Evolutionary conservation across 495 filamentous ascomycete species (phyloP), one percentile per base, ranked within the genome.

Genomic region (Parathielavia hyrcaniae): DNA sequence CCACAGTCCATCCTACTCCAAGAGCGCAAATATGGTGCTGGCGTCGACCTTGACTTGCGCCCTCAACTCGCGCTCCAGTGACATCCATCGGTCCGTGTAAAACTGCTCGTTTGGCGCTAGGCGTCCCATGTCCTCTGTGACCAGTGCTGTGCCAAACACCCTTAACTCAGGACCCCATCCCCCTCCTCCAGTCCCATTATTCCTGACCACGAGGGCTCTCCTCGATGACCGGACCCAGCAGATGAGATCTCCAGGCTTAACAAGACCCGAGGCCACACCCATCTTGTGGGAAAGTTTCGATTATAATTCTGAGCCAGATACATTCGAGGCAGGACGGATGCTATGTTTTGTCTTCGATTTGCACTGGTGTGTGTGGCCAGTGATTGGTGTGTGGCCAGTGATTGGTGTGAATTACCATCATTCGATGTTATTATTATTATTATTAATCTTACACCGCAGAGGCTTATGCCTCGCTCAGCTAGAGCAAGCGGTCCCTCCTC

Each of bases 131-230:
- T 51, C 49, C 0, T 39, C 49, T 11, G 49, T 51, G 34, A 9
- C 19, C 0, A 51, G 12, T 6, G 49, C 49, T 7, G 49, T 51
- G 32, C 49, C 49, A 22, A 51, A 38, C 17, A 51, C 49, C 22
- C 34, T 38, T 12, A 39, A 8, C 17, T 7, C 20, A 16, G 6
- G 0, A 0, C 3, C 6, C 9, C 49, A 8, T 14, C 13, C 10
- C 0, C 13, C n/a, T 10, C 9, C 8, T 16, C 26, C 9, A 3
- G 26, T 30, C 6, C 3, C 2, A 30, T 2, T 6, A 22, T 23
- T 34, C 32, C 49, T 51, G 19, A 51, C 35, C 49, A 51, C 39
- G 6, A 51, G 49, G 10, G 49, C 35, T 39, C 49, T 39, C 49
- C 19, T 38, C 34, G 49, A 51, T 23, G 34, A 51, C 1, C 19